Percentiles rank a stretch among this genome's conserved stretches.
Evolutionary conservation across 2,329 filamentous ascomycete genomes (phyloP).

Genomic region (Chrysosporium queenslandicum): DNA sequence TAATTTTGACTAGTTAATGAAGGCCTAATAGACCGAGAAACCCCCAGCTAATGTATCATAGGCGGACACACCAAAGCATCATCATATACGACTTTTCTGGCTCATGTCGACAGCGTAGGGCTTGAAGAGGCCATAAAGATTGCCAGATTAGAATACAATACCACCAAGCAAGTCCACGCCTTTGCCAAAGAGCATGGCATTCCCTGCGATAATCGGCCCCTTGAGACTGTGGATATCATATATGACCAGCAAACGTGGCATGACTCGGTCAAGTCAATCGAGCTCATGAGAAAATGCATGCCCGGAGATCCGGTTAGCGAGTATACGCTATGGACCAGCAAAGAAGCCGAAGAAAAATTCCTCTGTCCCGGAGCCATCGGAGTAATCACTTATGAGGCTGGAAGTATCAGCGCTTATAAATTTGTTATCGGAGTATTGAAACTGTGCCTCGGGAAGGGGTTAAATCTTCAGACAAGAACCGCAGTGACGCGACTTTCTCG

Average conservation of each 20-base stretch:
- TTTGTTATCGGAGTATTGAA: constrained; percentile 39
- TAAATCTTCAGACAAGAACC: constrained; percentile 28
- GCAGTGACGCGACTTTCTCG: constrained; percentile 21
- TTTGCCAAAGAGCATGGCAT: constrained; percentile 44
- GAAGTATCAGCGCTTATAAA: constrained; percentile 35
- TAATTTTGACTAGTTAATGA: not conserved
- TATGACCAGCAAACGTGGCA: constrained; percentile 42
- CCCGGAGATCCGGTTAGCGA: constrained; percentile 33
- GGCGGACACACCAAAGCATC: constrained; percentile 44
- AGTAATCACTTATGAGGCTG: constrained; percentile 40
- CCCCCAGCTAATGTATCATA: constrained; percentile 9
- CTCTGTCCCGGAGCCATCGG: constrained; percentile 38
- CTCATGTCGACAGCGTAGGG: constrained; percentile 40
- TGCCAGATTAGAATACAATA: constrained; percentile 44
- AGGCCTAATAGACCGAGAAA: not conserved
- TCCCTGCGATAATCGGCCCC: constrained; percentile 42
- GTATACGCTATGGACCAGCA: constrained; percentile 39
- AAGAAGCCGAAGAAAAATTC: constrained; percentile 37
- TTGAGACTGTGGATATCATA: constrained; percentile 49
- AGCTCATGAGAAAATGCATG: constrained; percentile 40
- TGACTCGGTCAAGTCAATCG: constrained; percentile 32
- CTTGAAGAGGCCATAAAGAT: constrained; percentile 43
- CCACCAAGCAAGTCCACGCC: constrained; percentile 46
- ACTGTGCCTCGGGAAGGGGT: constrained; percentile 30
- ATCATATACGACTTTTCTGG: constrained; percentile 43